Base-by-base conservation (phyloP, 495 filamentous ascomycete species). In the Evernia prunastri region DNA sequence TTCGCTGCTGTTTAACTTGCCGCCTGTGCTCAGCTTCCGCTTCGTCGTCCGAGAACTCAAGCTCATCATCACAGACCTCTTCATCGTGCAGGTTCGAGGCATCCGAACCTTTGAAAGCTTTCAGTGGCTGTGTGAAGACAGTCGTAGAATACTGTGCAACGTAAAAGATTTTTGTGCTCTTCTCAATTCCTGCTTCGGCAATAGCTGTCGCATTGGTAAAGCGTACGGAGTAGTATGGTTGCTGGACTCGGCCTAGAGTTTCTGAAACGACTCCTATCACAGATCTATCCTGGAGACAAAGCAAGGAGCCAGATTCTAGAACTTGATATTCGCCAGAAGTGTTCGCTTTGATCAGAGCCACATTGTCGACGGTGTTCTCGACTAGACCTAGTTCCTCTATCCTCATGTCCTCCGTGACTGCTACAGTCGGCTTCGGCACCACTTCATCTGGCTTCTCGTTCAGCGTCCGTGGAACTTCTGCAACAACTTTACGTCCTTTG, bases 41-140 rank as follows among this genome's bases (percentile, higher is more conserved):
- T 76, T 97, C 94, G 66, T 98, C 94, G 67, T 97, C 94, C 0
- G 92, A 96, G 70, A 97, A 97, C 69, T 97, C 94, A 39, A 90
- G 81, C 71, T 97, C 92, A 20, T 91, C 87, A 31, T 87, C 88
- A 3, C 75, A 83, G n/a, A 91, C 80, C 75, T 97, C 93, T 70
- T 98, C 94, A 68, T 98, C 94, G 72, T 95, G 86, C 61, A 95
- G 78, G 70, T 97, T 96, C 45, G 90, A 95, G 0, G 94, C 93
- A 75, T 98, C 94, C 20, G 90, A 90, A 63, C 89, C 89, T 74
- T 95, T 97, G 60, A 85, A 67, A 31, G 80, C 79, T 72, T 88
- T 88, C 53, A 97, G 74, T 6, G 85, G 80, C 73, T 94, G 82
- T 0, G 93, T 96, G 69, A 96, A 92, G 20, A 95, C 89, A 62